Evolutionary conservation across 306 rosid genomes (phyloP).

Genomic region (Fagus sylvatica): DNA sequence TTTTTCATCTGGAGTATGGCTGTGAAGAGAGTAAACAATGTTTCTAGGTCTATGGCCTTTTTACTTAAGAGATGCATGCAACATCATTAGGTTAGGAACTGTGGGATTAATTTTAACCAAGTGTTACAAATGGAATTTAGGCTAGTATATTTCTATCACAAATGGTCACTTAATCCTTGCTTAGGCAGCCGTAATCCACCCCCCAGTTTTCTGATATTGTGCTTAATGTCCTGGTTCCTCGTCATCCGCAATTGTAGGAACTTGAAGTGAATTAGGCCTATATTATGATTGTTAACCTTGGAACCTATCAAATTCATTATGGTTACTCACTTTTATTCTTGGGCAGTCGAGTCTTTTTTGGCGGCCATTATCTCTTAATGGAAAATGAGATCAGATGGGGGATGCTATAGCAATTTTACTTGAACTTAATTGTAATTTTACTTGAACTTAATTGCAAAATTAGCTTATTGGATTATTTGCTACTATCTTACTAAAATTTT

Average conservation of each 20-base stretch:
- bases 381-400: neutral
- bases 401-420: neutral
- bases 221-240: neutral
- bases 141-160: neutral
- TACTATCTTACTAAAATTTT: no score
- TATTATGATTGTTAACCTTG: neutral
- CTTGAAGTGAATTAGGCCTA: neutral
- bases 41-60: neutral
- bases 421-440: neutral
- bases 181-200: neutral
- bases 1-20: constrained; percentile 5
- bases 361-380: neutral
- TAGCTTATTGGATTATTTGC: no score
- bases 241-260: neutral
- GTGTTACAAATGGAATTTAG: neutral
- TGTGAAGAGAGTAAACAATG: neutral
- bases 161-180: neutral
- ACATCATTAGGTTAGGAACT: neutral
- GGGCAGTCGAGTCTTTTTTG: neutral
- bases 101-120: neutral
- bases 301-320: neutral
- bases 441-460: no score
- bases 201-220: neutral
- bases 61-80: neutral
- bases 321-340: neutral